Evolutionary conservation across 306 rosid species (phyloP), one percentile per base, ranked within the genome.

Genomic region (Crataegus laevigata): DNA sequence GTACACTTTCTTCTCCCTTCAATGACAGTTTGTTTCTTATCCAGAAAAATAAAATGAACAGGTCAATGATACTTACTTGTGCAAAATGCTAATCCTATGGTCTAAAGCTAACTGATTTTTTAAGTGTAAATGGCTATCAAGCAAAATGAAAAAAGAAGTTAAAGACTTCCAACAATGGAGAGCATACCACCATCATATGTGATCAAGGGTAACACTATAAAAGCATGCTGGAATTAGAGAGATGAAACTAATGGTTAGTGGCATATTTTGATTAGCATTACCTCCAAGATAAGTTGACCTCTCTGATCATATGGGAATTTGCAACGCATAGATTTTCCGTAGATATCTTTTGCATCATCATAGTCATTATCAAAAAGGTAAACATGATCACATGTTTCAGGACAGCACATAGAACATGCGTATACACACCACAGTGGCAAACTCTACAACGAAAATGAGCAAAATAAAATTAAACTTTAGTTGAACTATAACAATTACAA

Each of bases 341-440:
- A n/a, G n/a, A n/a, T n/a, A n/a, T n/a, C n/a, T n/a, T n/a, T n/a
- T n/a, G n/a, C n/a, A n/a, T n/a, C n/a, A n/a, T n/a, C n/a, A n/a
- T n/a, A n/a, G n/a, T n/a, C n/a, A n/a, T n/a, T n/a, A n/a, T n/a
- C n/a, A n/a, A n/a, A n/a, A n/a, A n/a, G n/a, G n/a, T n/a, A n/a
- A n/a, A n/a, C n/a, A n/a, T n/a, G n/a, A n/a, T n/a, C n/a, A n/a
- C n/a, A n/a, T n/a, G n/a, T n/a, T n/a, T n/a, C n/a, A n/a, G n/a
- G n/a, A n/a, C n/a, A n/a, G n/a, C n/a, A n/a, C n/a, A n/a, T n/a
- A 62, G 81, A 79, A 82, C 74, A 77, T 58, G 87, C 73, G 82
- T 97, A 94, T 84, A 88, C 81, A 82, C 98, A 94, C 59, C 98
- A 91, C 85, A 89, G 66, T 73, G 91, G 96, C 62, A 82, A 79